These are phyloP conservation scores for Aureobasidium leucospermi DNA, from an alignment of 2,329 filamentous ascomycete species.

Conservation along the genomic window DNA sequence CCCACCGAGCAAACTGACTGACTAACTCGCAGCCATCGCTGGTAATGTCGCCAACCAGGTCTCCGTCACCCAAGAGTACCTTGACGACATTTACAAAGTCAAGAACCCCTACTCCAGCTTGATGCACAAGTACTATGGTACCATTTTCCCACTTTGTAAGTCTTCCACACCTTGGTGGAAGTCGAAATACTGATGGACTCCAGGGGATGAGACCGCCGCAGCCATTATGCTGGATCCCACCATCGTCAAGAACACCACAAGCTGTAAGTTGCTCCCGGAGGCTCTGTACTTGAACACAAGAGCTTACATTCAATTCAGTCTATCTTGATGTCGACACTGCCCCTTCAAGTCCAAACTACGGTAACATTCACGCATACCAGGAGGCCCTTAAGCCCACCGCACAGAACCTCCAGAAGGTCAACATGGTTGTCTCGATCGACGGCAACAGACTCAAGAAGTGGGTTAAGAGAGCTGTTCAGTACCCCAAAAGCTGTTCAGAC, in stretches of 20 bases:
- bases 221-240: slow-evolving; percentile 33
- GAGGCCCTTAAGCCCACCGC: slow-evolving; percentile 30
- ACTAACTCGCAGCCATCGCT: slow-evolving; percentile 27
- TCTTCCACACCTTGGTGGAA: not conserved
- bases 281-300: not conserved
- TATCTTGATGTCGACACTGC: slow-evolving; percentile 38
- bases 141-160: slow-evolving; percentile 33
- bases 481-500: slow-evolving; percentile 17
- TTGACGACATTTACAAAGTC: slow-evolving; percentile 32
- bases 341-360: slow-evolving; percentile 35
- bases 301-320: slow-evolving; percentile 19
- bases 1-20: not conserved
- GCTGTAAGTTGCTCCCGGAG: slow-evolving; percentile 20
- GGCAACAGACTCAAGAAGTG: slow-evolving; percentile 28
- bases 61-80: slow-evolving; percentile 33
- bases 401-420: slow-evolving; percentile 31
- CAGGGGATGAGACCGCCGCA: slow-evolving; percentile 41
- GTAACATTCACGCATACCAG: slow-evolving; percentile 39
- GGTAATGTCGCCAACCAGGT: slow-evolving; percentile 44
- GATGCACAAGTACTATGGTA: slow-evolving; percentile 33
- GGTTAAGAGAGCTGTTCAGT: slow-evolving; percentile 32
- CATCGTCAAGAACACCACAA: slow-evolving; percentile 32
- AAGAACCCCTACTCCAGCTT: slow-evolving; percentile 34
- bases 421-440: slow-evolving; percentile 35
- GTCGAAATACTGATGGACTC: not conserved